These are phyloP conservation scores for Ammopiptanthus mongolicus DNA, from an alignment of 306 rosid genomes.

Conservation along the genomic window DNA sequence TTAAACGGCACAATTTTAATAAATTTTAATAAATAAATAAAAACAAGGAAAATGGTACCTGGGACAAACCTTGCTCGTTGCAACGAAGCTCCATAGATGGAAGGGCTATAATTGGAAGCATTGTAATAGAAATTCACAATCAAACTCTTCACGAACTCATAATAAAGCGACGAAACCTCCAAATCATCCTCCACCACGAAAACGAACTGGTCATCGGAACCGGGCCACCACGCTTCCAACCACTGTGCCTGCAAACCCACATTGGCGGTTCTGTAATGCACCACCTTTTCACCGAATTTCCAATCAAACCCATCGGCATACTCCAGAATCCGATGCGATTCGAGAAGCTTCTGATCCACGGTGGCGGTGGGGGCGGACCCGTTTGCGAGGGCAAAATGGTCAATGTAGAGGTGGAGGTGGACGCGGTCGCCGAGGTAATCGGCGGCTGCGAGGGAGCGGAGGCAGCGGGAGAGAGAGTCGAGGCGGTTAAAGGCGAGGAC, in stretches of 20 bases:
- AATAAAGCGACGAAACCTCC: conserved; percentile 84
- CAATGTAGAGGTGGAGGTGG: conserved; percentile 69
- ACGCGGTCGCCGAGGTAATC: conserved; percentile 77
- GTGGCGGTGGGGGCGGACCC: conserved; percentile 1
- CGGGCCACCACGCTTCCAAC: conserved; percentile 99
- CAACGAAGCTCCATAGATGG: conserved; percentile 72
- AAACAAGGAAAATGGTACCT: conserved; percentile 54
- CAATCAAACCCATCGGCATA: conserved; percentile 63
- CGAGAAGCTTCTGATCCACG: conserved; percentile 35
- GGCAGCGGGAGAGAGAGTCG: conserved; percentile 76
- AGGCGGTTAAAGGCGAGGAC: conserved; percentile 77
- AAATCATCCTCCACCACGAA: conserved; percentile 89
- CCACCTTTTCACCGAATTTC: conserved; percentile 72
- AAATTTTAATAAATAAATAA: background rate
- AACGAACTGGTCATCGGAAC: conserved; percentile 68
- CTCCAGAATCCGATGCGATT: conserved; percentile 60
- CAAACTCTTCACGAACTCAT: conserved; percentile 59
- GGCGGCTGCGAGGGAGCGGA: conserved; percentile 75
- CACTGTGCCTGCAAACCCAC: conserved; percentile 95
- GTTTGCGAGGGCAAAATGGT: conserved; percentile 41
- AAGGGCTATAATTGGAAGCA: conserved; percentile 71
- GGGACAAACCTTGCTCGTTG: conserved; percentile 99
- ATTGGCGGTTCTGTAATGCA: conserved; percentile 73
- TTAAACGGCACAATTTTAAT: background rate
- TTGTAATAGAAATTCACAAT: conserved; percentile 72